phyloP scores from a whole-genome alignment of 2,329 filamentous ascomycete species.

The Sporothrix globosa region DNA sequence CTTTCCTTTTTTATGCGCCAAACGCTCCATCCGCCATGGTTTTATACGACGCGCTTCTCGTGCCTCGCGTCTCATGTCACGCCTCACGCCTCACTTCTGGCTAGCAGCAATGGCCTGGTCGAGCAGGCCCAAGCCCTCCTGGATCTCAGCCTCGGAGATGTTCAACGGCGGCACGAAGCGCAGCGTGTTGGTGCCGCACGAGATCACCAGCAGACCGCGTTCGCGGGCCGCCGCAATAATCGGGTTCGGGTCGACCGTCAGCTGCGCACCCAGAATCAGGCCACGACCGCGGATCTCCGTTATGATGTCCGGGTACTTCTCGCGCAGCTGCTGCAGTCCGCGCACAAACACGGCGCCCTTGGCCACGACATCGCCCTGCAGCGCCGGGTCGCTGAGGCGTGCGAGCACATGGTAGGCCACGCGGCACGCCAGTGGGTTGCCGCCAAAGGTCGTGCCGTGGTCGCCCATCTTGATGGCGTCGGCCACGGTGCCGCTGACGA shows the following conservation, averaged over 20 bases:
- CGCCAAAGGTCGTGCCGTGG: constrained; percentile 92
- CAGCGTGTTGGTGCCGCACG: constrained; percentile 87
- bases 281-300: constrained; percentile 80
- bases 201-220: constrained; percentile 86
- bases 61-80: neutral
- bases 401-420: constrained; percentile 84
- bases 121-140: constrained; percentile 74
- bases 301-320: constrained; percentile 67
- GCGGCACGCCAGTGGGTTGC: constrained; percentile 83
- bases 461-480: constrained; percentile 69
- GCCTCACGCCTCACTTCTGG: constrained; percentile 15
- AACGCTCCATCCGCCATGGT: neutral
- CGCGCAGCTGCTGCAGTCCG: constrained; percentile 53
- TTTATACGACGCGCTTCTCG: neutral
- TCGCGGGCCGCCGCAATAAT: constrained; percentile 87
- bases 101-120: constrained; percentile 64
- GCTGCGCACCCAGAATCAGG: constrained; percentile 83
- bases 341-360: constrained; percentile 61
- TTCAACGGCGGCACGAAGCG: constrained; percentile 87
- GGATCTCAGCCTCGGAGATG: constrained; percentile 79
- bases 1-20: constrained; percentile 11
- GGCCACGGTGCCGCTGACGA: constrained; percentile 63
- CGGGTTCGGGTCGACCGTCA: constrained; percentile 70
- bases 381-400: constrained; percentile 69
- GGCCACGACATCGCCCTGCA: constrained; percentile 69